Evolutionary conservation across 2,329 filamentous ascomycete species (phyloP).

Genomic region (Venturia asperata): DNA sequence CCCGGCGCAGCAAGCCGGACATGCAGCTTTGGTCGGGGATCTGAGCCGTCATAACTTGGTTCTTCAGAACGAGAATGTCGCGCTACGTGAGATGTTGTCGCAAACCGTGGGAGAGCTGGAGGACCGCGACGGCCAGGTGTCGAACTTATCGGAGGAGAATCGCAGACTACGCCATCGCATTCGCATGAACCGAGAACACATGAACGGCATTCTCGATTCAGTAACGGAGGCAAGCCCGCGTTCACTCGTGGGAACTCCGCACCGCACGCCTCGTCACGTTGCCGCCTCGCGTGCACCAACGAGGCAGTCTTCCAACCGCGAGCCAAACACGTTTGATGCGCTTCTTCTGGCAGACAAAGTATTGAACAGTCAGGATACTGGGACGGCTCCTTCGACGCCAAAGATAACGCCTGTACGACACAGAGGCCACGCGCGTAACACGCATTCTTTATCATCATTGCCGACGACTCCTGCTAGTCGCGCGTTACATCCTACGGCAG

Average conservation of each 20-base stretch:
- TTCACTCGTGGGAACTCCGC: slow-evolving; percentile 46
- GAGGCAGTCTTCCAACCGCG: slow-evolving; percentile 27
- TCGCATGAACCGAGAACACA: slow-evolving; percentile 80
- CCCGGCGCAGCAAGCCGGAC: slow-evolving; percentile 49
- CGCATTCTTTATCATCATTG: slow-evolving; percentile 77
- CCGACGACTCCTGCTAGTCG: slow-evolving; percentile 64
- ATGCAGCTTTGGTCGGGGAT: slow-evolving; percentile 47
- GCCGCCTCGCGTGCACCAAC: slow-evolving; percentile 23
- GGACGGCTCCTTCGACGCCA: slow-evolving; percentile 68
- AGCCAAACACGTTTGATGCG: slow-evolving; percentile 64
- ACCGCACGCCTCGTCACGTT: slow-evolving; percentile 30
- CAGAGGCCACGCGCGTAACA: slow-evolving; percentile 62
- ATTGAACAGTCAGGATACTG: slow-evolving; percentile 68
- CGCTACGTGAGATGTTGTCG: slow-evolving; percentile 57
- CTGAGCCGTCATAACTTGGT: slow-evolving; percentile 53
- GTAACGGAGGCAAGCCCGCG: slow-evolving; percentile 64
- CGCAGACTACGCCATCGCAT: slow-evolving; percentile 74
- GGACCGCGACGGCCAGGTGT: slow-evolving; percentile 67
- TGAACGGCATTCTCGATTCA: slow-evolving; percentile 46
- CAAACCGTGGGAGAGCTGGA: slow-evolving; percentile 72
- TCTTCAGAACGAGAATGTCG: slow-evolving; percentile 58
- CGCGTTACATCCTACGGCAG: slow-evolving; percentile 44
- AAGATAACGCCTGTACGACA: slow-evolving; percentile 44
- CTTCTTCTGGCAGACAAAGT: slow-evolving; percentile 69
- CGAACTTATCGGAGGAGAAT: slow-evolving; percentile 66